A percentile compares a stretch with the other conserved stretches of the same genome.
Evolutionary conservation across 192 early-diverging fungal genomes (phyloP).

Genomic region (Allomyces macrogynus): DNA sequence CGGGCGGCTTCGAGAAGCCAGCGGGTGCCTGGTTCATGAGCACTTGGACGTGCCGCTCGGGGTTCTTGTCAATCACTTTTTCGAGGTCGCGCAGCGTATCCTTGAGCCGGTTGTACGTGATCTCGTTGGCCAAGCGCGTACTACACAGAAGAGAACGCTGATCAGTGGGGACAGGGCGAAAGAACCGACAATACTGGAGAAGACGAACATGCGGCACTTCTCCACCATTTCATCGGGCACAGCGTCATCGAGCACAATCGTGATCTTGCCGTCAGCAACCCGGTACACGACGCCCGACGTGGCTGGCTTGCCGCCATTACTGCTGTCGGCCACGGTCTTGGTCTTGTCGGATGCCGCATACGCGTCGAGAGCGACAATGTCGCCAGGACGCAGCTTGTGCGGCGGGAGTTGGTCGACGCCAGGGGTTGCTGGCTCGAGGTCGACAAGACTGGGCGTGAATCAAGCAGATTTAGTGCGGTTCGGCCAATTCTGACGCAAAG

Average conservation of each 20-base stretch:
- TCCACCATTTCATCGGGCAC: slow-evolving; percentile 39
- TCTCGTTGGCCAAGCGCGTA: slow-evolving; percentile 14
- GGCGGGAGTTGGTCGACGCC: slow-evolving; percentile 31
- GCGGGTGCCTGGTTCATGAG: slow-evolving; percentile 21
- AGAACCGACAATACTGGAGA: too few species aligned
- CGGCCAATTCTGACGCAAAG: neutral
- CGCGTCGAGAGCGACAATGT: slow-evolving; percentile 46
- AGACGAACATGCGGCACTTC: slow-evolving; percentile 27
- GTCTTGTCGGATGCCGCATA: slow-evolving; percentile 15
- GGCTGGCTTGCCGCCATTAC: slow-evolving; percentile 2
- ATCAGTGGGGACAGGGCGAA: too few species aligned
- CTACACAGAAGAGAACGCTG: too few species aligned
- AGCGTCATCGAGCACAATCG: slow-evolving; percentile 39
- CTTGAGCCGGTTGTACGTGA: slow-evolving; percentile 18
- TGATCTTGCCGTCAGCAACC: slow-evolving; percentile 32
- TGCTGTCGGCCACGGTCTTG: slow-evolving; percentile 9
- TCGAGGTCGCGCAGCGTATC: slow-evolving; percentile 21
- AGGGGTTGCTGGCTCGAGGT: slow-evolving; percentile 35
- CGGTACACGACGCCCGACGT: slow-evolving; percentile 30
- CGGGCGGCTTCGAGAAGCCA: slow-evolving; percentile 6
- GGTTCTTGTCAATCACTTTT: slow-evolving; percentile 10
- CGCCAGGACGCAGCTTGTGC: slow-evolving; percentile 38
- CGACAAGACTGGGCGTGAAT: slow-evolving; percentile 21
- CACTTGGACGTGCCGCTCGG: slow-evolving; percentile 15
- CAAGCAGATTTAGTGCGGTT: neutral